Percentiles rank a stretch among this genome's conserved stretches.
phyloP scores from a whole-genome alignment of 495 filamentous ascomycete species.

The Echria macrotheca region DNA sequence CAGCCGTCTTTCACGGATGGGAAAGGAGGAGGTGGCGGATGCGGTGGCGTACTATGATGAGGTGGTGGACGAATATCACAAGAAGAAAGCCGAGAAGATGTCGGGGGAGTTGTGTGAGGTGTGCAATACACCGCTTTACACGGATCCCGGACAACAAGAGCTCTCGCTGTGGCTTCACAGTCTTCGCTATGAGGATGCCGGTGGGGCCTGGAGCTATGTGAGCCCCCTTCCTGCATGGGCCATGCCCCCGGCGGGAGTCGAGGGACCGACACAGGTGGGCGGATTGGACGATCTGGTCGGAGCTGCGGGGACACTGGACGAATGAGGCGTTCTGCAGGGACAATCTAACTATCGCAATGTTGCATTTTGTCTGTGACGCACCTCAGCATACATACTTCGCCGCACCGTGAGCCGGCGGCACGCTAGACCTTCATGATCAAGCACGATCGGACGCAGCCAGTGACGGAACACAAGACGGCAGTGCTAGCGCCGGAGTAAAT shows the following conservation, averaged over 20 bases:
- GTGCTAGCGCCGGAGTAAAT: no score
- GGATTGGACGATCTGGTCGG: constrained; percentile 48
- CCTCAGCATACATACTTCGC: no score
- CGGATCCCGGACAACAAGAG: constrained; percentile 84
- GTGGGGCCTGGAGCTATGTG: constrained; percentile 79
- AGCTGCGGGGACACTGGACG: constrained; percentile 32
- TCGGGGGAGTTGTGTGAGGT: constrained; percentile 75
- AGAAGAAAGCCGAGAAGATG: constrained; percentile 84
- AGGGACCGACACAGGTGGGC: constrained; percentile 55
- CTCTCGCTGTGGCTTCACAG: constrained; percentile 92
- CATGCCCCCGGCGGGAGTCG: constrained; percentile 59
- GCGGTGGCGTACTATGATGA: constrained; percentile 92
- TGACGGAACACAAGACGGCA: no score
- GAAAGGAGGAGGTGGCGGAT: constrained; percentile 84
- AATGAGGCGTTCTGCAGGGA: no score
- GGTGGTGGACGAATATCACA: constrained; percentile 79
- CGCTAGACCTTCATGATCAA: no score
- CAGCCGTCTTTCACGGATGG: constrained; percentile 77
- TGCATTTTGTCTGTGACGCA: no score
- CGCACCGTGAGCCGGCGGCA: no score
- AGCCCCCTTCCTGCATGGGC: constrained; percentile 85
- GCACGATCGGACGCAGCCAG: no score
- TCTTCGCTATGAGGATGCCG: constrained; percentile 73
- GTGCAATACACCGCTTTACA: constrained; percentile 85
- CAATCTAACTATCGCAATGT: no score